Conservation (phyloP, 2,329 filamentous ascomycete genomes). For the Neopestalotiopsis rosae region DNA sequence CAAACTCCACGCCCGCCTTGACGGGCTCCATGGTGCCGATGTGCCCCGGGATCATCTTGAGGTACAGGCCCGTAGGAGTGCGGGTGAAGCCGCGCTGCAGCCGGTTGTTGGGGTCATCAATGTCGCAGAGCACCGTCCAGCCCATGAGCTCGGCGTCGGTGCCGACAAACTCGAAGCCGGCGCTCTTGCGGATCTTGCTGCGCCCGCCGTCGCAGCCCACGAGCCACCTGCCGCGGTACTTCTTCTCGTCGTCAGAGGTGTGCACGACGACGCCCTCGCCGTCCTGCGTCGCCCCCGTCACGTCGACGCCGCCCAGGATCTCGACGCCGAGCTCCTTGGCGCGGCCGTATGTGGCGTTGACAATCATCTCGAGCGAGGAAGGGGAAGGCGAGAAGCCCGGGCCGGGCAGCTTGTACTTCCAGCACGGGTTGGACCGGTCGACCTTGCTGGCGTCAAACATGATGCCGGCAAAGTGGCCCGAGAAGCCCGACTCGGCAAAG, state of each 20-base stretch:
- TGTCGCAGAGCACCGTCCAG: conserved; percentile 38
- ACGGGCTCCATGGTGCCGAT: conserved; percentile 27
- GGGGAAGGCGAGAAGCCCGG: conserved; percentile 29
- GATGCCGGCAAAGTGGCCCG: conserved; percentile 40
- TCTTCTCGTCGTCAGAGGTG: conserved; percentile 16
- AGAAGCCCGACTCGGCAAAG: conserved; percentile 32
- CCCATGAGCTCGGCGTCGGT: conserved; percentile 42
- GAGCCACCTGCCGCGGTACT: conserved; percentile 38
- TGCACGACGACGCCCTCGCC: conserved; percentile 28
- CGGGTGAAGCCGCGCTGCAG: conserved; percentile 32
- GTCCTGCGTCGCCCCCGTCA: conserved; percentile 28
- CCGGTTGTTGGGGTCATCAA: conserved; percentile 35
- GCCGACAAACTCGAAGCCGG: conserved; percentile 42
- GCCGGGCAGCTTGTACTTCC: conserved; percentile 36
- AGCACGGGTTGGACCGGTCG: conserved; percentile 32
- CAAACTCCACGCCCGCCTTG: conserved; percentile 19
- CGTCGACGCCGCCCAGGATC: conserved; percentile 32
- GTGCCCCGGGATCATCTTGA: conserved; percentile 18
- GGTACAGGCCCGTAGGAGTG: conserved; percentile 35
- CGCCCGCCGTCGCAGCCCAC: conserved; percentile 49
- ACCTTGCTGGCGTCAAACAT: conserved; percentile 32
- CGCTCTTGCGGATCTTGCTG: conserved; percentile 40
- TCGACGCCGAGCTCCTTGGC: conserved; percentile 33
- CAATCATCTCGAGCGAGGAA: conserved; percentile 30
- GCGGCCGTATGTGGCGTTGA: conserved; percentile 26